Evolutionary conservation across 1,139 yeast species (phyloP).

Genomic region (Scheffersomyces insectosa): DNA sequence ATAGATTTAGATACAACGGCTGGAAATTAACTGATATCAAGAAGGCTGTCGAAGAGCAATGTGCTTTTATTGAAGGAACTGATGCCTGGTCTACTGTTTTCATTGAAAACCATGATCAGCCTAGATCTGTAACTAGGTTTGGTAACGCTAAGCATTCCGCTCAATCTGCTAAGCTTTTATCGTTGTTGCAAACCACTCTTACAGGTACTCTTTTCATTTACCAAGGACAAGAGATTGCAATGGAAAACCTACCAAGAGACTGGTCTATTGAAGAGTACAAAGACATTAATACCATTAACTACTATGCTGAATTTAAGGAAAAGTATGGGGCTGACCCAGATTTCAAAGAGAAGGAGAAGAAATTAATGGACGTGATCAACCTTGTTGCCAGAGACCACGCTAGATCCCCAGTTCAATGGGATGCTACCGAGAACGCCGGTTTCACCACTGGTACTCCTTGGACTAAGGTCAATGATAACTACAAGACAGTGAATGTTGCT

Average conservation of each 20-base stretch:
- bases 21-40: conserved; percentile 45
- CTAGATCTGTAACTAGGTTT: conserved; percentile 53
- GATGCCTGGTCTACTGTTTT: conserved; percentile 65
- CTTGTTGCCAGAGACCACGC: conserved; percentile 54
- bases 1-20: conserved; percentile 34
- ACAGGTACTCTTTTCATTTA: conserved; percentile 59
- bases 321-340: conserved; percentile 30
- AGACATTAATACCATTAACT: conserved; percentile 51
- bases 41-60: conserved; percentile 34
- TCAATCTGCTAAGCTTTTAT: conserved; percentile 49
- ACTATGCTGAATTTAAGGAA: conserved; percentile 36
- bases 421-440: conserved; percentile 43
- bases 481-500: conserved; percentile 49
- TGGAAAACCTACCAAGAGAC: conserved; percentile 46
- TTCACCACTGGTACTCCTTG: conserved; percentile 54
- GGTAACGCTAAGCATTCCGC: conserved; percentile 40
- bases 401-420: conserved; percentile 65
- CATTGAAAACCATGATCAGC: conserved; percentile 61
- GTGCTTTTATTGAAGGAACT: conserved; percentile 44
- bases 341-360: conserved; percentile 24
- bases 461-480: conserved; percentile 55
- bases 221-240: conserved; percentile 64
- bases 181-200: conserved; percentile 46
- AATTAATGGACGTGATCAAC: conserved; percentile 33
- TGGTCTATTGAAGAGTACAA: conserved; percentile 54